These are phyloP conservation scores for Fraxinus americana DNA, from an alignment of 257 asterid genomes.

Conservation along the genomic window DNA sequence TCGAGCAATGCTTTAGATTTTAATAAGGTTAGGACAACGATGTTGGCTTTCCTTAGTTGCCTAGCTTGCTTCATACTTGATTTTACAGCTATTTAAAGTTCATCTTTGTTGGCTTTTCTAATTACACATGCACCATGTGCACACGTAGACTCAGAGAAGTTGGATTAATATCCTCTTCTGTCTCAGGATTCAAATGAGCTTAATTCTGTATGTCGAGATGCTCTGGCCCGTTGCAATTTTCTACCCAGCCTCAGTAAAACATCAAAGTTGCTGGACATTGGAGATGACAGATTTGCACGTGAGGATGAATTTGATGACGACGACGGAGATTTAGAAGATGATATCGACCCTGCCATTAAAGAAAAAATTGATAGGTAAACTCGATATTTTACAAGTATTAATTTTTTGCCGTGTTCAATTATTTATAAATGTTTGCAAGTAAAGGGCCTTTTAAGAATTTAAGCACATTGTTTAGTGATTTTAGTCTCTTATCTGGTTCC, in stretches of 20 bases:
- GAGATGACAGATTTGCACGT: constrained; percentile 52
- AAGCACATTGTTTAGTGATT: neutral
- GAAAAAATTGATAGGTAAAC: constrained; percentile 88
- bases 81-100: constrained; percentile 13
- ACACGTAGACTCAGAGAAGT: constrained; percentile 2
- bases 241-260: constrained; percentile 39
- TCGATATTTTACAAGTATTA: constrained; percentile 27
- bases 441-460: constrained; percentile 1
- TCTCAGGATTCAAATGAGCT: constrained; percentile 51
- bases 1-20: constrained; percentile 43
- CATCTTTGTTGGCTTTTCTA: neutral
- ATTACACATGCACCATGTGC: constrained; percentile 16
- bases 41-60: constrained; percentile 21
- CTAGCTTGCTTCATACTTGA: constrained; percentile 24
- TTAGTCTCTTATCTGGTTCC: neutral
- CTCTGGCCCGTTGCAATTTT: constrained; percentile 40
- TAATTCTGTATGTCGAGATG: constrained; percentile 40
- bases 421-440: neutral
- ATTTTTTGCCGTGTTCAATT: constrained; percentile 20
- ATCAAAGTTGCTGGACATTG: constrained; percentile 50
- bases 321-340: constrained; percentile 65
- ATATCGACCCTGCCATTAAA: constrained; percentile 83
- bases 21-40: constrained; percentile 52
- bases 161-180: constrained; percentile 27
- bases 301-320: constrained; percentile 72